Base-by-base conservation (phyloP, 2,329 filamentous ascomycete species). In the Fonsecaea pedrosoi region DNA sequence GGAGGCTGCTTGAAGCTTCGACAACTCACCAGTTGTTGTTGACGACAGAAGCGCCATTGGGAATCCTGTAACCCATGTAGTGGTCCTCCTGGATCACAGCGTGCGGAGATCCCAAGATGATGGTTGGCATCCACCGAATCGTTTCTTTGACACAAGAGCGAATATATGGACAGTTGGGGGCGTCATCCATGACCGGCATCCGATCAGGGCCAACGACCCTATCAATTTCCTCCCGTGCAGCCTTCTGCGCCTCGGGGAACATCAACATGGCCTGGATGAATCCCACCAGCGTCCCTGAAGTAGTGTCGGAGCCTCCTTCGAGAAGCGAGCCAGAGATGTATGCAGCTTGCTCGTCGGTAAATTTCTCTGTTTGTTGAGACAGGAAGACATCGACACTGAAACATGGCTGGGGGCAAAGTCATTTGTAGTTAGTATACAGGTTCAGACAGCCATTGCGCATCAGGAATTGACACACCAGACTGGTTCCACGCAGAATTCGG, bases 71-170 rank as follows among this genome's bases (percentile, higher is more conserved):
- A 3, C 70, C 72, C 45, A 60, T 68, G 53, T 72, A 73, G 12
- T 42, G 45, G 60, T 73, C 73, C 15, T 71, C 70, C 18, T 70
- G 62, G 2, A 62, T 71, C n/a, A 62, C 62, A 1, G 64, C 54
- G 59, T 74, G 73, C 1, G 70, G 72, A 3, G 72, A 60, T 13
- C 66, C 71, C 21, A 67, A 45, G 5, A 74, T 69, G 12, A 69
- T 63, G 4, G 66, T 68, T 0, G 85, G 84, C 4, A 85, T 79
- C 84, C 86, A 87, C 2, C 86, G 80, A 10, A 87, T 75, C 1
- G 83, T 79, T 68, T 89, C 86, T 67, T 87, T 86, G 18, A 87
- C 79, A 12, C 86, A 78, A 1, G 82, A 82, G n/a, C 81, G 79
- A 40, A 87, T 74, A 70, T 87, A 88, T 0, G 84, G 84, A 8